Conservation (phyloP, 345 rosid species). For the Boechera stricta region DNA sequence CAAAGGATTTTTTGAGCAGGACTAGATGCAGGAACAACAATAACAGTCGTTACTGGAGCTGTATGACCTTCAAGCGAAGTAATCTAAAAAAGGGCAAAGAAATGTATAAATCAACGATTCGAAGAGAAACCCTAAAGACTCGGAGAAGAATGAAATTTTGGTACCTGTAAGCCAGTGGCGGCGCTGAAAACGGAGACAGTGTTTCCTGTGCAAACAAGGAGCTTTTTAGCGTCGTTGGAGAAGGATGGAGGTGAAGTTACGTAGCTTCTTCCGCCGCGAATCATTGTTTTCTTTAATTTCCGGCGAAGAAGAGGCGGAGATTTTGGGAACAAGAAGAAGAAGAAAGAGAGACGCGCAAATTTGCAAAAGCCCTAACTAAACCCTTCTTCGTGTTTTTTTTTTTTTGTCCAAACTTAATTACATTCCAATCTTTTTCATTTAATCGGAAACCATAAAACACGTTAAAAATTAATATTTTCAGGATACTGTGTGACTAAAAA, state of each 20-base stretch:
- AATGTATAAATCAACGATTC: neutral
- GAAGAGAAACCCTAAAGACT: neutral
- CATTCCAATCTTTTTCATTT: neutral
- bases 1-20: conserved; percentile 62
- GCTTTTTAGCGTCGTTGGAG: conserved; percentile 91
- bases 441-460: neutral
- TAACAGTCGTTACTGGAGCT: conserved; percentile 71
- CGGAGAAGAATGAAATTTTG: neutral
- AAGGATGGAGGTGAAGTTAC: conserved; percentile 78
- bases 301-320: conserved; percentile 34
- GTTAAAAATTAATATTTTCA: neutral
- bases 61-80: conserved; percentile 82
- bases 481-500: no score
- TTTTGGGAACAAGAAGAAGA: conserved; percentile 8
- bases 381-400: conserved; percentile 1
- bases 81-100: conserved; percentile 44
- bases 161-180: conserved; percentile 82
- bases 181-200: conserved; percentile 82
- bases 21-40: conserved; percentile 70
- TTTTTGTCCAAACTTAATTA: neutral
- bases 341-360: conserved; percentile 2
- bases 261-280: conserved; percentile 80
- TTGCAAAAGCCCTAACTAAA: conserved; percentile 47
- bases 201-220: conserved; percentile 78
- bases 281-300: conserved; percentile 48